Evolutionary conservation across 345 rosid genomes (phyloP).

Genomic region (Gossypium australe): DNA sequence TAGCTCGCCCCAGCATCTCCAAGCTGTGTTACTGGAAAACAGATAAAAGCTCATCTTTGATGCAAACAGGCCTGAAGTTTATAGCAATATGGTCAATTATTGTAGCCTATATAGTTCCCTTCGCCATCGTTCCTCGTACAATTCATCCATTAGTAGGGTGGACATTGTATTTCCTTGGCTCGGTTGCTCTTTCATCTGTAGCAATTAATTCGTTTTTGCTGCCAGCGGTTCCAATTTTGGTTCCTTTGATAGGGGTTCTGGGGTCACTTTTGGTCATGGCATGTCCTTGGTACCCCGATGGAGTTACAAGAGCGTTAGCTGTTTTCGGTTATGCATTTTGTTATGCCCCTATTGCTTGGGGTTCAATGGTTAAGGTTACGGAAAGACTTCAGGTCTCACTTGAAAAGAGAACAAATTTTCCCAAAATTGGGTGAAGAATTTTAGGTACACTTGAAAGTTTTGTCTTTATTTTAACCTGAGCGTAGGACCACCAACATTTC

Average conservation of each 20-base stretch:
- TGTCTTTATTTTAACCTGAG: no score
- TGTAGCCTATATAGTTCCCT: constrained; percentile 64
- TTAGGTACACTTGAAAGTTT: no score
- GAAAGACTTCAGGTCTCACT: constrained; percentile 56
- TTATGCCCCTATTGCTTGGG: constrained; percentile 61
- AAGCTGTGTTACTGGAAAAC: constrained; percentile 66
- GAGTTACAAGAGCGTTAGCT: constrained; percentile 59
- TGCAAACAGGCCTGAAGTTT: constrained; percentile 50
- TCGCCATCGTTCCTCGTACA: constrained; percentile 70
- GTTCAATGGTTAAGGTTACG: constrained; percentile 46
- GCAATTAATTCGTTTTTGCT: constrained; percentile 62
- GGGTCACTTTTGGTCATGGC: constrained; percentile 82
- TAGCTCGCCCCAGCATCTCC: constrained; percentile 47
- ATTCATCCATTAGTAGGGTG: constrained; percentile 79
- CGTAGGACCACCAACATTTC: no score
- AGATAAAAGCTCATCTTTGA: constrained; percentile 46
- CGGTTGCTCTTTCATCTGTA: constrained; percentile 52
- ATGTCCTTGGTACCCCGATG: constrained; percentile 60
- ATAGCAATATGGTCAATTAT: constrained; percentile 60
- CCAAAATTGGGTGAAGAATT: constrained; percentile 49
- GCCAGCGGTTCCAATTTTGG: constrained; percentile 47
- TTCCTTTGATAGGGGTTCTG: constrained; percentile 56
- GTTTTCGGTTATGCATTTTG: constrained; percentile 69
- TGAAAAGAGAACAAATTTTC: constrained; percentile 65
- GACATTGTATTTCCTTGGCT: constrained; percentile 65